These are phyloP conservation scores for Stachybotrys chartarum DNA, from an alignment of 2,329 filamentous ascomycete genomes.

Conservation along the genomic window DNA sequence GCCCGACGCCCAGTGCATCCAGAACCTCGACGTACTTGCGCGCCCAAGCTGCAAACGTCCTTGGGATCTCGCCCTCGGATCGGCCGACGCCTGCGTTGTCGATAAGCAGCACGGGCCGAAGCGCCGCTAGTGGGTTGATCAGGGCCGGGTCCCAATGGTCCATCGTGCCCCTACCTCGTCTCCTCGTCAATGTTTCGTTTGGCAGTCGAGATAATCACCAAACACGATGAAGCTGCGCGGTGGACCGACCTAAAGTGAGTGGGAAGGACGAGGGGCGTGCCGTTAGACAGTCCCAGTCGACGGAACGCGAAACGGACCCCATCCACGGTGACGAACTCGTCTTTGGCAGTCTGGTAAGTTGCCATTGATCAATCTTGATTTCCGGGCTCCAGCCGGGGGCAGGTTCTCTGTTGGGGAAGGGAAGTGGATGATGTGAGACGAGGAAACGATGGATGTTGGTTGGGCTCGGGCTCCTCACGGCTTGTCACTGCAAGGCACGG, in stretches of 20 bases:
- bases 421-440: neutral
- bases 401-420: no score
- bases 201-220: neutral
- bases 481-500: neutral
- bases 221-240: neutral
- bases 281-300: conserved; percentile 17
- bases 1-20: conserved; percentile 25
- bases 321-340: conserved; percentile 20
- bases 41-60: conserved; percentile 21
- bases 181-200: no score
- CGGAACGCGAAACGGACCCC: conserved; percentile 24
- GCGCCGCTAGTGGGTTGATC: conserved; percentile 33
- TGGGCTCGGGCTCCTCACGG: neutral
- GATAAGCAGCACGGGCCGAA: conserved; percentile 35
- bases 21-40: conserved; percentile 26
- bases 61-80: conserved; percentile 32
- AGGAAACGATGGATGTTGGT: neutral
- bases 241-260: conserved; percentile 22
- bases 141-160: conserved; percentile 35
- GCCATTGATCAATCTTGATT: conserved; percentile 12
- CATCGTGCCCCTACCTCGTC: conserved; percentile 23
- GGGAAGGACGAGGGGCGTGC: conserved; percentile 22
- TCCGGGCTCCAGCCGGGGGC: neutral
- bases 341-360: conserved; percentile 18
- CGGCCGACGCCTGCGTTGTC: conserved; percentile 42